A percentile compares a stretch with the other conserved stretches of the same genome.
Evolutionary conservation across 2,329 filamentous ascomycete genomes (phyloP).

Genomic region (Colletotrichum cordylinicola): DNA sequence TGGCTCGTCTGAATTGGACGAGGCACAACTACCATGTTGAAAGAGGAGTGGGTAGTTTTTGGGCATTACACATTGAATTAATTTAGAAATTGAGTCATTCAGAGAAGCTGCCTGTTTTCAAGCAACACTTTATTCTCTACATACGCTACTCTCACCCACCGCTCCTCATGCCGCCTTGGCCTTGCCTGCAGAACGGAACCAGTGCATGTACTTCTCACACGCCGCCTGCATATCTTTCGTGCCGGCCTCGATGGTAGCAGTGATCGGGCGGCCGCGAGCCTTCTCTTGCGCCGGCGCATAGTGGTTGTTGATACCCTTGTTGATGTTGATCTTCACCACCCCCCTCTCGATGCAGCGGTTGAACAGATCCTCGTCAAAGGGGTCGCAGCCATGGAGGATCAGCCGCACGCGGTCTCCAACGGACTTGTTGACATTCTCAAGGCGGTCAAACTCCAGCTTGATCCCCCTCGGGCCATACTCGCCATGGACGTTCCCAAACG

Average conservation of each 20-base stretch:
- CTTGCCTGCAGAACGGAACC: neutral
- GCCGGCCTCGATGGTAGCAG: slow-evolving; percentile 45
- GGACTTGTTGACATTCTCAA: neutral
- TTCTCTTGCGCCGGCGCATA: slow-evolving; percentile 49
- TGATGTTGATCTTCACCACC: slow-evolving; percentile 62
- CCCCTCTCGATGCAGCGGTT: slow-evolving; percentile 55
- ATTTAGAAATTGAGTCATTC: neutral
- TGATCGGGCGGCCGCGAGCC: slow-evolving; percentile 51
- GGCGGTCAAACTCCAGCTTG: slow-evolving; percentile 59
- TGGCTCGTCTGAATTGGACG: neutral
- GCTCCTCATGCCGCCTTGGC: neutral
- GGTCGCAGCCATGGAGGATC: slow-evolving; percentile 64
- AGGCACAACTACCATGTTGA: accelerated
- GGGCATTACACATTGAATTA: accelerated
- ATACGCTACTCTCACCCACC: neutral
- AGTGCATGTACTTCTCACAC: neutral
- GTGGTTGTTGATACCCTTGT: slow-evolving; percentile 56
- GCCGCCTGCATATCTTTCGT: neutral
- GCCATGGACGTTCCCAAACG: slow-evolving; percentile 80
- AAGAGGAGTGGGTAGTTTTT: neutral
- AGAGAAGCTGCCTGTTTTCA: neutral
- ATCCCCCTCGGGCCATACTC: slow-evolving; percentile 72
- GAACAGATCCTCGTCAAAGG: slow-evolving; percentile 55
- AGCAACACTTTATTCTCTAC: neutral
- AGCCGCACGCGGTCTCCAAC: slow-evolving; percentile 16